A percentile compares a stretch with the other conserved stretches of the same genome.
Evolutionary conservation across 2,329 filamentous ascomycete species (phyloP).

Genomic region (Aureobasidium subglaciale): DNA sequence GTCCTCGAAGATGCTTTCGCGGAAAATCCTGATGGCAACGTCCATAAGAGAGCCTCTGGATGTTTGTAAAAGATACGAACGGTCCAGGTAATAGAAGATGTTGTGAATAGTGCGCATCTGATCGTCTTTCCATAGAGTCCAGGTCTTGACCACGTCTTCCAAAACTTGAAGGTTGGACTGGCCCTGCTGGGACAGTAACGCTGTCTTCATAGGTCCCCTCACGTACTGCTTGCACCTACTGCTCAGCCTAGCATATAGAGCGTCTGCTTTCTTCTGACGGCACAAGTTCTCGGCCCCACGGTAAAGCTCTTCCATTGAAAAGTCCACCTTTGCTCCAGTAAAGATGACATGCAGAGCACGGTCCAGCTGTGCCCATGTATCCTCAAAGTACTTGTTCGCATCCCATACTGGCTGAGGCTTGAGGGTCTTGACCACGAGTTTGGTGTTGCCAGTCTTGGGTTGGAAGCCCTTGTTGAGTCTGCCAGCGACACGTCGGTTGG

Average conservation of each 20-base stretch:
- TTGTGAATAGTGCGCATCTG: constrained; percentile 73
- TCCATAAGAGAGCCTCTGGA: constrained; percentile 71
- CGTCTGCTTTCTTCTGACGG: constrained; percentile 63
- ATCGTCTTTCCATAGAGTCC: constrained; percentile 71
- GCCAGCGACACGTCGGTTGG: neutral
- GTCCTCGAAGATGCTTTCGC: constrained; percentile 52
- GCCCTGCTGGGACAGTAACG: constrained; percentile 50
- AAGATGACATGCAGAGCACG: constrained; percentile 69
- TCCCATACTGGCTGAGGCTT: constrained; percentile 57
- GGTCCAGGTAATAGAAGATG: constrained; percentile 90
- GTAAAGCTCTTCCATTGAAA: constrained; percentile 83
- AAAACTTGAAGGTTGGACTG: constrained; percentile 59
- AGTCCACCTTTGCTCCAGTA: constrained; percentile 49
- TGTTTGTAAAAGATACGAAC: constrained; percentile 74
- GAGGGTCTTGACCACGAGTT: constrained; percentile 90
- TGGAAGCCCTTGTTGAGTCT: constrained; percentile 46
- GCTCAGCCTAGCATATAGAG: constrained; percentile 60
- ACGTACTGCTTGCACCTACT: constrained; percentile 60
- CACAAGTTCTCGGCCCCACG: constrained; percentile 88
- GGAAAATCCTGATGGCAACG: constrained; percentile 70
- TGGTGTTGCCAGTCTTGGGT: constrained; percentile 70
- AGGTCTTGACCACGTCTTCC: constrained; percentile 52
- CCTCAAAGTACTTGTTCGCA: constrained; percentile 69
- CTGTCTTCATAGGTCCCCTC: constrained; percentile 46
- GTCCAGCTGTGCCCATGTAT: constrained; percentile 67